Evolutionary conservation across 768 basidiomycete genomes (phyloP).

Genomic region (Kondoa subrosea): DNA sequence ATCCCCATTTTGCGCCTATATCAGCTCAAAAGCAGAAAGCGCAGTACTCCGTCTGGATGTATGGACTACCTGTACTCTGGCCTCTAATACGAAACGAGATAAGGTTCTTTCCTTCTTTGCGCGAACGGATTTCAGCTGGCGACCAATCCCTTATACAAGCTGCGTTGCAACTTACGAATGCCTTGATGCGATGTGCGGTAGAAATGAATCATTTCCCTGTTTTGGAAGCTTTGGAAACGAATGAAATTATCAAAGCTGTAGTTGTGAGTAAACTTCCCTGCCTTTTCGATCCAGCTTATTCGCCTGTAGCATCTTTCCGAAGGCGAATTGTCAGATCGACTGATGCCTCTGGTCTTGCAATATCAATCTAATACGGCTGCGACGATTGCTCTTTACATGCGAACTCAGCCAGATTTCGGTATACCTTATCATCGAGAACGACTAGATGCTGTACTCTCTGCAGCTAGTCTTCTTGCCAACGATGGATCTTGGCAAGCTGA

Average conservation of each 20-base stretch:
- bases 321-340: not conserved
- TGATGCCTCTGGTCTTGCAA: not conserved
- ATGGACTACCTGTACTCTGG: slow-evolving; percentile 68
- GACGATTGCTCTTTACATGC: not conserved
- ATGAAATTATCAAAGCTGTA: not conserved
- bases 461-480: not conserved
- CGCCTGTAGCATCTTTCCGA: not conserved
- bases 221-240: not conserved
- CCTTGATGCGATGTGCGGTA: slow-evolving; percentile 59
- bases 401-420: not conserved
- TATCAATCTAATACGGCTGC: not conserved
- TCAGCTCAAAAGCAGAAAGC: not conserved
- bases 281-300: not conserved
- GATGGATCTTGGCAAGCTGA: not conserved
- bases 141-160: slow-evolving; percentile 34
- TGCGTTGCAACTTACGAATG: slow-evolving; percentile 70
- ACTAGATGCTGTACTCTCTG: not conserved
- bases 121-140: slow-evolving; percentile 55
- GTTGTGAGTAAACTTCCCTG: not conserved
- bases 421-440: not conserved
- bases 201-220: slow-evolving; percentile 41
- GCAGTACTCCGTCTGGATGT: slow-evolving; percentile 42
- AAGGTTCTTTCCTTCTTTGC: slow-evolving; percentile 62
- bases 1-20: slow-evolving; percentile 7
- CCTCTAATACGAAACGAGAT: slow-evolving; percentile 61